A percentile compares a stretch with the other conserved stretches of the same genome.
These are phyloP conservation scores for Lachnellula occidentalis DNA, from an alignment of 2,329 filamentous ascomycete genomes.

Conservation along the genomic window DNA sequence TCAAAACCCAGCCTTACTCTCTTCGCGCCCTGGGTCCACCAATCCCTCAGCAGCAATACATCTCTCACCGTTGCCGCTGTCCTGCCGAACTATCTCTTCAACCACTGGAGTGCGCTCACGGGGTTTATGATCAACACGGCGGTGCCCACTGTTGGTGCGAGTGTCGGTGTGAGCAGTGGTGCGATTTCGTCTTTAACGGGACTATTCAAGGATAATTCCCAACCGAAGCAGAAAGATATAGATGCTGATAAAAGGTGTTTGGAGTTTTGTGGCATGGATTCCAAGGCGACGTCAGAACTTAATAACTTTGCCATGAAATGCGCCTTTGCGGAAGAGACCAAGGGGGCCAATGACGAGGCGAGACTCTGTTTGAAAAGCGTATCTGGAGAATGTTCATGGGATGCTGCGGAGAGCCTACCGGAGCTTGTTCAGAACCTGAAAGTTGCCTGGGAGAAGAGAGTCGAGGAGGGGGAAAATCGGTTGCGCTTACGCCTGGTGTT, in stretches of 20 bases:
- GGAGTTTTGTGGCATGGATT: slow-evolving; percentile 17
- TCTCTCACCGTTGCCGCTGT: slow-evolving; percentile 12
- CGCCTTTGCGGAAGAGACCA: slow-evolving; percentile 23
- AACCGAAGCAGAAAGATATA: background rate
- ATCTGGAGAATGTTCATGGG: slow-evolving; percentile 12
- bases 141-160: slow-evolving; percentile 23
- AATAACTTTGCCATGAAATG: slow-evolving; percentile 13
- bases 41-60: slow-evolving; percentile 16
- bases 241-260: slow-evolving; percentile 6
- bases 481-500: slow-evolving; percentile 27
- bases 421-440: slow-evolving; percentile 14
- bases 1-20: slow-evolving; percentile 28
- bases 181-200: slow-evolving; percentile 6
- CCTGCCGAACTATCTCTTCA: slow-evolving; percentile 26
- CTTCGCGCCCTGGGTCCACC: slow-evolving; percentile 37
- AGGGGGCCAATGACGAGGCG: slow-evolving; percentile 27
- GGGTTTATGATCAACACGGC: slow-evolving; percentile 31
- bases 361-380: slow-evolving; percentile 25
- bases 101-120: slow-evolving; percentile 28
- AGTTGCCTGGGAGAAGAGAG: slow-evolving; percentile 14
- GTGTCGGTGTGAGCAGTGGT: background rate
- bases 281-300: slow-evolving; percentile 12
- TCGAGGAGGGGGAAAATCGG: slow-evolving; percentile 7
- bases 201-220: slow-evolving; percentile 2
- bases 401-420: slow-evolving; percentile 19